Evolutionary conservation across 176 grass and related monocot species (phyloP), one percentile per base, ranked within the genome.

Genomic region (Microstegium vimineum): DNA sequence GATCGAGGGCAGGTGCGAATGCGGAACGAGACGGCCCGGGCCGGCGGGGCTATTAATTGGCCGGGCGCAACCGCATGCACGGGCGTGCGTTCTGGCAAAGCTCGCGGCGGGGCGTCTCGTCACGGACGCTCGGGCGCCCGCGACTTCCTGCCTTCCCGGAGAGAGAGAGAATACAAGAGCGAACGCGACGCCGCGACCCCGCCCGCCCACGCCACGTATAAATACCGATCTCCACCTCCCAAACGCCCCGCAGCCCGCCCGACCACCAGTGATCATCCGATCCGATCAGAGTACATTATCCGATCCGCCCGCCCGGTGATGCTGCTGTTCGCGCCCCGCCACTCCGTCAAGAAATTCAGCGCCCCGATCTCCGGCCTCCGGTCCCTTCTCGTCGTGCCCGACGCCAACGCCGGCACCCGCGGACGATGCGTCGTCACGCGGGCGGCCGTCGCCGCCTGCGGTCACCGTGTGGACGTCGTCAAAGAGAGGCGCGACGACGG

Each of bases 141-240:
- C 68, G 23, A 28, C 59, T 73, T 83, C 59, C 86, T 28, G 86
- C 67, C 74, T 40, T 45, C 74, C 30, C 35, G 75, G 45, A 82
- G 52, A n/a, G n/a, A n/a, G n/a, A n/a, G n/a, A n/a, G n/a, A n/a
- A 18, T 13, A 52, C 31, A 11, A 70, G 76, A 36, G 49, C 8
- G 36, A 62, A 38, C 30, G 12, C 60, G 40, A 14, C 10, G 18
- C 8, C 45, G 45, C 67, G 15, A 54, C 51, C 43, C 42, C 81
- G 73, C 74, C 2, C 45, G 28, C 23, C 73, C 86, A 57, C 15
- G 60, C 73, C 86, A 73, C 22, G 60, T 88, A 88, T 88, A 88
- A 79, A 87, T 75, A 45, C 59, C 86, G 22, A 56, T 75, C 57
- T 27, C 20, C 26, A 4, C 6, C 43, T 14, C 14, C 43, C 45